Conservation (phyloP, 495 filamentous ascomycete genomes). For the Aspergillus indologenus region DNA sequence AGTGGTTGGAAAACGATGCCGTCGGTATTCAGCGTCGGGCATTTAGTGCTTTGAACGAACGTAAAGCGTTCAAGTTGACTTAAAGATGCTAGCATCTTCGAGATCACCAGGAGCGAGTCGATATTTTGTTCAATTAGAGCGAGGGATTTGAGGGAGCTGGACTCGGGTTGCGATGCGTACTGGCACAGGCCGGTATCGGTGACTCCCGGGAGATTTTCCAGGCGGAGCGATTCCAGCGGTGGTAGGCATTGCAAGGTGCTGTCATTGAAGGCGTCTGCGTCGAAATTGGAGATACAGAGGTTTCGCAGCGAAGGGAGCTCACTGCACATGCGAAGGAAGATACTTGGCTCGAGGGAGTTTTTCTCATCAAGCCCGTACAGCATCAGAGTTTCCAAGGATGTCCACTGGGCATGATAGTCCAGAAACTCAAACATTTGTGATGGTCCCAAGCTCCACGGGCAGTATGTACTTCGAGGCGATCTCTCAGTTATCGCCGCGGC, state of each 20-base stretch:
- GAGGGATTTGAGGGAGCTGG: slow-evolving; percentile 55
- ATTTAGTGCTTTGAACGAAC: slow-evolving; percentile 61
- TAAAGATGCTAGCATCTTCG: slow-evolving; percentile 69
- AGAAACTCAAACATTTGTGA: slow-evolving; percentile 67
- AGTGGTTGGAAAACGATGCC: slow-evolving; percentile 64
- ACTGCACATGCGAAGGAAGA: slow-evolving; percentile 66
- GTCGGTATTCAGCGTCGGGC: slow-evolving; percentile 57
- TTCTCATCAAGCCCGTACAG: slow-evolving; percentile 60
- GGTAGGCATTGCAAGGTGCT: slow-evolving; percentile 67
- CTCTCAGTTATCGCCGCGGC: slow-evolving; percentile 43
- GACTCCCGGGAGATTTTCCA: slow-evolving; percentile 73
- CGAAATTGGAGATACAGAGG: slow-evolving; percentile 72
- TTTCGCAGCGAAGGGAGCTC: slow-evolving; percentile 66
- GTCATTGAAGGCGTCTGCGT: slow-evolving; percentile 70
- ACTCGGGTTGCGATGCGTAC: slow-evolving; percentile 60
- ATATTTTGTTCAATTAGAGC: slow-evolving; percentile 65
- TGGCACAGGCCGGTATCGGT: slow-evolving; percentile 73
- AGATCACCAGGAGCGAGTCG: slow-evolving; percentile 65
- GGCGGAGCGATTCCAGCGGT: slow-evolving; percentile 65
- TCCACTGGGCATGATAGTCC: slow-evolving; percentile 67
- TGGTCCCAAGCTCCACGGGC: slow-evolving; percentile 54
- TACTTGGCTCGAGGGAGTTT: slow-evolving; percentile 60
- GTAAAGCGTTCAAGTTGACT: slow-evolving; percentile 61
- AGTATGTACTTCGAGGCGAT: slow-evolving; percentile 43
- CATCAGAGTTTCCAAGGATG: slow-evolving; percentile 67